Conservation (phyloP, 2,329 filamentous ascomycete genomes). For the Coniochaeta ligniaria region DNA sequence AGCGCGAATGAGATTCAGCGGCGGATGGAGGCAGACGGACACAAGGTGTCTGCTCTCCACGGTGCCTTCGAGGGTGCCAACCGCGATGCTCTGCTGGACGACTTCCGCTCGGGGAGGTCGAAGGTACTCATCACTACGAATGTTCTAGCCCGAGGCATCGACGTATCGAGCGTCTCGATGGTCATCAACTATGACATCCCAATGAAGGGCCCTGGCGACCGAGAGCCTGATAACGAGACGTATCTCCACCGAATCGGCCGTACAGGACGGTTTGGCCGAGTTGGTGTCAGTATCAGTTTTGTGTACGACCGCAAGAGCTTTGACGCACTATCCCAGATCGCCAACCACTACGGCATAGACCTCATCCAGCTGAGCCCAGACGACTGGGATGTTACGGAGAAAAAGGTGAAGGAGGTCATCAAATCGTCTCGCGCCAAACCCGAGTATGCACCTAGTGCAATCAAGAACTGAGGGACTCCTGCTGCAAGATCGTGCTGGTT, state of each 20-base stretch:
- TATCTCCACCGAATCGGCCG: conserved; percentile 97
- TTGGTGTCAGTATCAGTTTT: conserved; percentile 93
- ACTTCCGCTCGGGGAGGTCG: conserved; percentile 77
- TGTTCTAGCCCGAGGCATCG: conserved; percentile 90
- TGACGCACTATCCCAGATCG: conserved; percentile 72
- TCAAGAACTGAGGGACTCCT: background rate
- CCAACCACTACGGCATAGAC: conserved; percentile 70
- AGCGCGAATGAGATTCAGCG: conserved; percentile 80
- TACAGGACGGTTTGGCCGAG: conserved; percentile 92
- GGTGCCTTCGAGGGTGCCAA: conserved; percentile 78
- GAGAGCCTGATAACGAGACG: conserved; percentile 84
- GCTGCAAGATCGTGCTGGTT: background rate
- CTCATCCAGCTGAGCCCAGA: conserved; percentile 74
- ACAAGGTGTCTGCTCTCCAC: conserved; percentile 85
- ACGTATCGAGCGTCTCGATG: conserved; percentile 86
- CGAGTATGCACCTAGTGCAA: conserved; percentile 34
- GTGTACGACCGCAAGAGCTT: conserved; percentile 82
- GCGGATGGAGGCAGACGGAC: conserved; percentile 81
- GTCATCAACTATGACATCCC: conserved; percentile 95
- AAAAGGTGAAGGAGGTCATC: conserved; percentile 73
- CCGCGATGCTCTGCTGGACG: conserved; percentile 76
- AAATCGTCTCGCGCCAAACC: conserved; percentile 59
- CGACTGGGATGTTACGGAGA: conserved; percentile 89
- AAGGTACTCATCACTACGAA: conserved; percentile 99
- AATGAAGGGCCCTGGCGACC: conserved; percentile 67